Conservation (phyloP, 306 rosid genomes). For the Chamaecrista fasciculata region DNA sequence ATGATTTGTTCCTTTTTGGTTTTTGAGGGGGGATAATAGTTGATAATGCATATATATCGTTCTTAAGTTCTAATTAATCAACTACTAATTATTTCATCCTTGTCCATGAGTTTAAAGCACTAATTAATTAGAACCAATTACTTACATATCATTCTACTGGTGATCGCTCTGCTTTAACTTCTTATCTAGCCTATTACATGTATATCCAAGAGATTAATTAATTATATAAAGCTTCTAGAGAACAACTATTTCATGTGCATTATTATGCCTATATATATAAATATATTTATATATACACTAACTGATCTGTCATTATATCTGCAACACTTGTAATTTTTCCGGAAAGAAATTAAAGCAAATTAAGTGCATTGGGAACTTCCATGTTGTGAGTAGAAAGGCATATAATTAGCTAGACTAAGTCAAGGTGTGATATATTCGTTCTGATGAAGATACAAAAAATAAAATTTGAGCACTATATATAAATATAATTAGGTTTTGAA, state of each 20-base stretch:
- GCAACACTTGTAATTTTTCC: too few relatives aligned
- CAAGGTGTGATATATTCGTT: too few relatives aligned
- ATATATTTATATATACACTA: background rate
- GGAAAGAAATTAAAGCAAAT: background rate
- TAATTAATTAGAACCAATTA: background rate
- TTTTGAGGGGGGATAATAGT: too few relatives aligned
- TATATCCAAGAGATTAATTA: too few relatives aligned
- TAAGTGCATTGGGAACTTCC: constrained; percentile 15
- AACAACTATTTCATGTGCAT: too few relatives aligned
- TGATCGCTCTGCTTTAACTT: too few relatives aligned
- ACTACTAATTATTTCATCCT: background rate
- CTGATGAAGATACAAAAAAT: background rate
- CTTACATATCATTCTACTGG: too few relatives aligned
- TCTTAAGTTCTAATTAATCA: background rate
- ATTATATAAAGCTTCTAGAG: background rate
- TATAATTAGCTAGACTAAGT: background rate
- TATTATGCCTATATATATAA: too few relatives aligned
- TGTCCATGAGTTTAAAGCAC: background rate
- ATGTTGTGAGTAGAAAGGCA: background rate
- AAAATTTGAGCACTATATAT: background rate
- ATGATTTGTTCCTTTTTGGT: too few relatives aligned
- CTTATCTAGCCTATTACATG: too few relatives aligned
- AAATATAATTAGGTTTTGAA: background rate
- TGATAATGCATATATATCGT: background rate
- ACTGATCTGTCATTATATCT: too few relatives aligned